These are phyloP conservation scores for Dioscorea zingiberensis DNA, from an alignment of 106 monocot genomes.

Conservation along the genomic window DNA sequence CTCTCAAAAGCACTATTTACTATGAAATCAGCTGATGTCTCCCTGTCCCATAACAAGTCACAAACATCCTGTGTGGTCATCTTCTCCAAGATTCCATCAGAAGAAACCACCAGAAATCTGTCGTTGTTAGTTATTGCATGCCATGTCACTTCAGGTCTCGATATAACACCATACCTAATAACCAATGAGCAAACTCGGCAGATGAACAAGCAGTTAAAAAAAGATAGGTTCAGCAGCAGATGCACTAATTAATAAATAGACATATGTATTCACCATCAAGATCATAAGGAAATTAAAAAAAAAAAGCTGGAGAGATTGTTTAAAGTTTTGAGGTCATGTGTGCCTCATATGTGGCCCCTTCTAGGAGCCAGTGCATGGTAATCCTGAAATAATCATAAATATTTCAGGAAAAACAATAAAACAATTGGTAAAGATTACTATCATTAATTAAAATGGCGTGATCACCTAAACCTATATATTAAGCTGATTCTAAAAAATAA, in stretches of 20 bases:
- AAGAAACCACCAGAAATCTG: constrained; percentile 59
- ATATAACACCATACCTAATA: constrained; percentile 78
- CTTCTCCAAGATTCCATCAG: constrained; percentile 92
- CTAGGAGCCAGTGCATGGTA: not conserved
- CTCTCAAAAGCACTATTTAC: constrained; percentile 58
- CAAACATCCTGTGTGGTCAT: constrained; percentile 84
- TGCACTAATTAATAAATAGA: no score
- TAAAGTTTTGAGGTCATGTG: no score
- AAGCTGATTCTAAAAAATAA: not conserved
- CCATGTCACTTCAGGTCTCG: constrained; percentile 85
- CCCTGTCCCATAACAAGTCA: constrained; percentile 53
- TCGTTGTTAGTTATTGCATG: constrained; percentile 53
- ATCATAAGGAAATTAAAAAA: no score
- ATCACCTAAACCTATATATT: not conserved
- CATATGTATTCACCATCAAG: no score
- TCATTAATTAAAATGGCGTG: not conserved
- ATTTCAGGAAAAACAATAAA: not conserved
- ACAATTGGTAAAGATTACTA: not conserved
- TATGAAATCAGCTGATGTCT: constrained; percentile 45
- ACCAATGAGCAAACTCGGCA: no score
- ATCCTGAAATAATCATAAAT: not conserved
- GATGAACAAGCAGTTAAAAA: no score
- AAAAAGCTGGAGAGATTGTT: no score
- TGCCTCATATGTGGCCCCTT: no score
- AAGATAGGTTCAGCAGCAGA: no score